Percentiles rank a stretch among this genome's conserved stretches.
Evolutionary conservation across 768 basidiomycete species (phyloP).

Genomic region (Russula compacta): DNA sequence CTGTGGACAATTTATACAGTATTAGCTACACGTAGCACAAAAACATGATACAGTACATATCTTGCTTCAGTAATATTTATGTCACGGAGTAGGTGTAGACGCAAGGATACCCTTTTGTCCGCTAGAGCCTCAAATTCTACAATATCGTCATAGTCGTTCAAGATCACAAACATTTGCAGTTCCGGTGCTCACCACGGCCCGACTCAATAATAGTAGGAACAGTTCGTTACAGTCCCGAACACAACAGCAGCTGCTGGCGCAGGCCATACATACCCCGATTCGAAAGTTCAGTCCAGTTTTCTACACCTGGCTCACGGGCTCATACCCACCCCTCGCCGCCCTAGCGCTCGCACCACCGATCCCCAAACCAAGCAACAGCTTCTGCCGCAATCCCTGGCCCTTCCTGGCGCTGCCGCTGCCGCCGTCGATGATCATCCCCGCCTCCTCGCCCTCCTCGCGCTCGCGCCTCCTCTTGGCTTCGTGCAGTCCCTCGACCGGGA

Average conservation of each 20-base stretch:
- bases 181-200: background rate
- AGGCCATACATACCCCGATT: no score
- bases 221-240: no score
- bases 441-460: conserved; percentile 49
- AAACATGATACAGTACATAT: no score
- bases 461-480: conserved; percentile 58
- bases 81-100: no score
- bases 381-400: conserved; percentile 33
- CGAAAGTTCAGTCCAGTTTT: no score
- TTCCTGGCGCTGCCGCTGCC: conserved; percentile 32
- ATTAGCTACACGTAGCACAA: no score
- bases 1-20: no score
- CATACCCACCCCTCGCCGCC: conserved; percentile 49
- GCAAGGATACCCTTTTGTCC: no score
- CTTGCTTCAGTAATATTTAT: no score
- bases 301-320: conserved; percentile 55
- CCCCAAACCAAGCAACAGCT: conserved; percentile 48
- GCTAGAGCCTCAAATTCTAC: no score
- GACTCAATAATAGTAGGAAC: no score
- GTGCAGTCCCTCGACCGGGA: conserved; percentile 76
- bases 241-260: no score
- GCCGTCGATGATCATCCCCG: conserved; percentile 17
- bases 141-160: background rate
- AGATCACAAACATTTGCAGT: background rate
- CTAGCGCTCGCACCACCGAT: conserved; percentile 34